Conservation (phyloP, 805 yeast genomes). For the Dipodascus geniculatus region DNA sequence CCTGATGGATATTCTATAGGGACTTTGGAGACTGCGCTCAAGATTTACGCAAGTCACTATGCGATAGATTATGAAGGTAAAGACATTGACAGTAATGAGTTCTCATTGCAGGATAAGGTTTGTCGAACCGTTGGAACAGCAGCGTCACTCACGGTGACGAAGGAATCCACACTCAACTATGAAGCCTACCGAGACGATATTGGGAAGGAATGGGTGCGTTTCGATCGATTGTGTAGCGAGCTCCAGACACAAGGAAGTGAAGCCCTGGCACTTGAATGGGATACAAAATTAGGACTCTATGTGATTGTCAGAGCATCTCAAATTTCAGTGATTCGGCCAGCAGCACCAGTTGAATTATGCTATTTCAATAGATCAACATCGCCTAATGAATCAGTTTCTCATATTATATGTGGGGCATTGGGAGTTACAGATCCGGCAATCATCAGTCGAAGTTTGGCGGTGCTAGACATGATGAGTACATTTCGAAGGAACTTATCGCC, state of each 20-base stretch:
- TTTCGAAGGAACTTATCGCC: constrained; percentile 32
- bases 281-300: constrained; percentile 23
- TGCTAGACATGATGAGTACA: constrained; percentile 26
- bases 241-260: constrained; percentile 50
- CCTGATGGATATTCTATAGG: constrained; percentile 37
- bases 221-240: constrained; percentile 65
- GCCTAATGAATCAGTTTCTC: constrained; percentile 21
- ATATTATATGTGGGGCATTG: constrained; percentile 13
- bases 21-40: constrained; percentile 41
- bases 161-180: constrained; percentile 16
- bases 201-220: constrained; percentile 52
- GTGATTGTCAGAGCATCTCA: constrained; percentile 28
- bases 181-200: constrained; percentile 28
- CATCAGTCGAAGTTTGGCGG: constrained; percentile 17
- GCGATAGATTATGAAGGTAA: constrained; percentile 19
- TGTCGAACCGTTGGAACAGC: constrained; percentile 24
- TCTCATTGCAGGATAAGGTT: constrained; percentile 27
- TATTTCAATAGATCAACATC: constrained; percentile 21
- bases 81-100: constrained; percentile 14
- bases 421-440: constrained; percentile 21
- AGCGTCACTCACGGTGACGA: constrained; percentile 13
- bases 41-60: constrained; percentile 38
- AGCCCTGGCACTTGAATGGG: constrained; percentile 39
- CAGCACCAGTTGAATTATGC: constrained; percentile 26
- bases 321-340: constrained; percentile 26